Conservation (phyloP, 805 yeast genomes). For the Candida parachauliodes region DNA sequence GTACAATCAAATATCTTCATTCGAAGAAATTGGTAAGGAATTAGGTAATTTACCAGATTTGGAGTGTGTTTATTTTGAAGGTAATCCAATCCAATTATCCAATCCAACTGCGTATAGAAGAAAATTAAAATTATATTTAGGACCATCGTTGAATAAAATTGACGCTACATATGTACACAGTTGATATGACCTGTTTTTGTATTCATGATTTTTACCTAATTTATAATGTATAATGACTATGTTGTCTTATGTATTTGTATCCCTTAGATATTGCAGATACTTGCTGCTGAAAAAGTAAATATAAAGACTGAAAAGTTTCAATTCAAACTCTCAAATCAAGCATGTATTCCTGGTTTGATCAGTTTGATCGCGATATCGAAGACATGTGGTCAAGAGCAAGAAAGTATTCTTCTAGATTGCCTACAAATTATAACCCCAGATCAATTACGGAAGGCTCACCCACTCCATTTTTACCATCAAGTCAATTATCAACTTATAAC, state of each 20-base stretch:
- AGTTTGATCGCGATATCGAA: conserved; percentile 8
- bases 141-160: conserved; percentile 70
- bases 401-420: conserved; percentile 7
- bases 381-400: conserved; percentile 12
- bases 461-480: background rate
- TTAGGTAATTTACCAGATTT: conserved; percentile 59
- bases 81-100: conserved; percentile 76
- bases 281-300: background rate
- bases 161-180: conserved; percentile 77
- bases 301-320: too few relatives aligned
- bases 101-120: conserved; percentile 83
- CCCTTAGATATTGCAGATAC: background rate
- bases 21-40: conserved; percentile 65
- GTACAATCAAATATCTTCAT: conserved; percentile 63
- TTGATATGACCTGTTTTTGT: conserved; percentile 1
- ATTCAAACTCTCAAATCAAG: background rate
- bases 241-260: too few relatives aligned
- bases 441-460: conserved; percentile 3
- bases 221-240: too few relatives aligned
- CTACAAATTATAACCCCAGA: conserved; percentile 8
- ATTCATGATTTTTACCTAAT: too few relatives aligned
- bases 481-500: background rate
- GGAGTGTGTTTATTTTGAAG: conserved; percentile 91
- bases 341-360: conserved; percentile 7
- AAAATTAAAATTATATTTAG: conserved; percentile 70